A percentile compares a stretch with the other conserved stretches of the same genome.
Evolutionary conservation across 139 green algal species (phyloP).

Genomic region (Monoraphidium neglectum): DNA sequence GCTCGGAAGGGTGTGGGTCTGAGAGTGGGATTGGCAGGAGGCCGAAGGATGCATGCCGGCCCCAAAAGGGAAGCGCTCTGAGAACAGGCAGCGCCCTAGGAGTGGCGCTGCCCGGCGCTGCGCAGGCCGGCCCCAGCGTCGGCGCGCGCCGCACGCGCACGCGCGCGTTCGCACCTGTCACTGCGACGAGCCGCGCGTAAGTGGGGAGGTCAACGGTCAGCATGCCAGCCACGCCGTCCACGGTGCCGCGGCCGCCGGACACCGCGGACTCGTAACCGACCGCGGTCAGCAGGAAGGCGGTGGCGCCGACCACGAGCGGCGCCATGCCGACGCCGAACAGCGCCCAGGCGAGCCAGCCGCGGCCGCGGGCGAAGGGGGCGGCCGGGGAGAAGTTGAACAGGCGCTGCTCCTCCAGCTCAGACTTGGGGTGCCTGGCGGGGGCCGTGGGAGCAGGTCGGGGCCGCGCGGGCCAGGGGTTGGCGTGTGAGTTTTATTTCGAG

Average conservation of each 20-base stretch:
- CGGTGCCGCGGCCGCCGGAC: slow-evolving; percentile 60
- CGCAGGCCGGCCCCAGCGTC: no score
- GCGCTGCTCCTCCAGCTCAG: background rate
- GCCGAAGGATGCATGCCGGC: no score
- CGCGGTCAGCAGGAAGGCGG: slow-evolving; percentile 37
- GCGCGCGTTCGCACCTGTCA: slow-evolving; percentile 33
- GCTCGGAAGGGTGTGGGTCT: no score
- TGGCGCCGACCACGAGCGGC: slow-evolving; percentile 61
- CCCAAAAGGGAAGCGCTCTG: no score
- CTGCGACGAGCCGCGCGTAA: slow-evolving; percentile 57
- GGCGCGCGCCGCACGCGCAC: no score
- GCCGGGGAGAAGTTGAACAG: slow-evolving; percentile 43
- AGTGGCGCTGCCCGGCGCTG: no score
- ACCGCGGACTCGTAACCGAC: slow-evolving; percentile 46
- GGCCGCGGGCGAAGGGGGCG: slow-evolving; percentile 56
- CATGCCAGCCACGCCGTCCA: slow-evolving; percentile 75
- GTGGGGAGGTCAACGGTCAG: slow-evolving; percentile 65
- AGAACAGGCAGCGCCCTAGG: no score
- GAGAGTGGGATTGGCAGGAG: no score
- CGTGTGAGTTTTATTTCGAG: background rate
- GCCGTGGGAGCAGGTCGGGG: slow-evolving; percentile 27
- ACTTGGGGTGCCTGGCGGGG: slow-evolving; percentile 48
- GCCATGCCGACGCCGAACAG: slow-evolving; percentile 63
- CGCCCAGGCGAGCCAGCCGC: slow-evolving; percentile 80
- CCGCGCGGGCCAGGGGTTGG: background rate